Percentiles rank a stretch among this genome's conserved stretches.
Evolutionary conservation across 23 red algal genomes (phyloP).

Genomic region (Gracilaria domingensis): DNA sequence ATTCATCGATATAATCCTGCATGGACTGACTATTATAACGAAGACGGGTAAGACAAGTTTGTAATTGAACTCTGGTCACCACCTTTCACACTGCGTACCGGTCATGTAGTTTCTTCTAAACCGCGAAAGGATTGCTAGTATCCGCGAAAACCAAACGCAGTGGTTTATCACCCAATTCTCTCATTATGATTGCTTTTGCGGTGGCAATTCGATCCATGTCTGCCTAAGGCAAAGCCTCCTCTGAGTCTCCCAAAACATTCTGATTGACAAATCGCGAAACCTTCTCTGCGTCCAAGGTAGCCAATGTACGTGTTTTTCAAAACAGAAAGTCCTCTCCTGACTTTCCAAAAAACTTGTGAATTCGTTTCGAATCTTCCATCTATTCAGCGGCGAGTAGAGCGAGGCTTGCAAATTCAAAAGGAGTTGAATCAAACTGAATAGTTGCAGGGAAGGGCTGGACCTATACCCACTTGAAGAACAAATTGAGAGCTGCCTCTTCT

Average conservation of each 20-base stretch:
- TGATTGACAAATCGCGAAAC: background rate
- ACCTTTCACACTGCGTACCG: conserved; percentile 17
- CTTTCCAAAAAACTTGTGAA: conserved; percentile 31
- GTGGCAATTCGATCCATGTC: background rate
- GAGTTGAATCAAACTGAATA: too few species aligned
- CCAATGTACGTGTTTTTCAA: background rate
- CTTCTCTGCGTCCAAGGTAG: background rate
- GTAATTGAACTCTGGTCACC: background rate
- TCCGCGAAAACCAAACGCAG: conserved; percentile 23
- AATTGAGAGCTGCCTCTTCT: too few species aligned
- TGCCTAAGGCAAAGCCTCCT: background rate
- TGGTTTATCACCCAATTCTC: conserved; percentile 18
- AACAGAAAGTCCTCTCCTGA: conserved; percentile 26
- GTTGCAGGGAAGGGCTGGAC: too few species aligned
- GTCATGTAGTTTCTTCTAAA: conserved; percentile 15
- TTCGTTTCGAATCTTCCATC: conserved; percentile 16
- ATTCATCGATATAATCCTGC: conserved; percentile 1
- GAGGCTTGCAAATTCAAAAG: too few species aligned
- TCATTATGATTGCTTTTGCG: conserved; percentile 12
- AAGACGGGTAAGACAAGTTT: background rate
- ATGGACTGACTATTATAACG: background rate
- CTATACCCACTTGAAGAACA: too few species aligned
- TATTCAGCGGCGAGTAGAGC: background rate
- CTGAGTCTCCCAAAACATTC: background rate
- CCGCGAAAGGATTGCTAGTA: background rate